Percentiles rank a stretch among this genome's conserved stretches.
Conservation (phyloP, 2,329 filamentous ascomycete genomes). For the Colletotrichum lini region DNA sequence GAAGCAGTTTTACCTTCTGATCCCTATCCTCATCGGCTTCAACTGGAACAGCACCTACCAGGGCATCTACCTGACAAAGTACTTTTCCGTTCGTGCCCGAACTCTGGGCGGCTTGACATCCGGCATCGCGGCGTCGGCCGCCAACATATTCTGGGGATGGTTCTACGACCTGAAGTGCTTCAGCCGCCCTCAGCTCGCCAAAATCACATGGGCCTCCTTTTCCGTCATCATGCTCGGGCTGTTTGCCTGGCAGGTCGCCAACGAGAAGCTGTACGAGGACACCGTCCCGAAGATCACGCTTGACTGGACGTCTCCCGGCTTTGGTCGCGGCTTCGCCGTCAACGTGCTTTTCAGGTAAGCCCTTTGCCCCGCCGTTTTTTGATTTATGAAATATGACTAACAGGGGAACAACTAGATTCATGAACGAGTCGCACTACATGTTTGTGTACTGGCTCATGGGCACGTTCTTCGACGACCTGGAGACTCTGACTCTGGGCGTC, state of each 20-base stretch:
- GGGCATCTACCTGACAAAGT: conserved; percentile 66
- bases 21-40: conserved; percentile 64
- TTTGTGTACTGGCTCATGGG: conserved; percentile 67
- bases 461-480: conserved; percentile 65
- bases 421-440: conserved; percentile 67
- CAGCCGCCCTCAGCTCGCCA: conserved; percentile 58
- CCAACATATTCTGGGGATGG: conserved; percentile 65
- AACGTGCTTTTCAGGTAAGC: conserved; percentile 62
- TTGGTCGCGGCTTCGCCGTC: conserved; percentile 62
- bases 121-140: conserved; percentile 59
- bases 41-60: conserved; percentile 67
- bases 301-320: conserved; percentile 61
- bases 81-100: conserved; percentile 65
- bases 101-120: conserved; percentile 62
- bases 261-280: conserved; percentile 61
- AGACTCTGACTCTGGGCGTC: conserved; percentile 64
- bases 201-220: conserved; percentile 58
- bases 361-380: conserved; percentile 5
- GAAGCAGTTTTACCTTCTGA: conserved; percentile 62
- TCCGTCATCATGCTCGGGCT: conserved; percentile 58
- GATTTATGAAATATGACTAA: conserved; percentile 12
- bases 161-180: conserved; percentile 61
- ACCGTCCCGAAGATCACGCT: conserved; percentile 56
- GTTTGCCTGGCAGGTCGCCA: conserved; percentile 64
- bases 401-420: conserved; percentile 50